Evolutionary conservation across 306 rosid genomes (phyloP).

Genomic region (Fragaria vesca): DNA sequence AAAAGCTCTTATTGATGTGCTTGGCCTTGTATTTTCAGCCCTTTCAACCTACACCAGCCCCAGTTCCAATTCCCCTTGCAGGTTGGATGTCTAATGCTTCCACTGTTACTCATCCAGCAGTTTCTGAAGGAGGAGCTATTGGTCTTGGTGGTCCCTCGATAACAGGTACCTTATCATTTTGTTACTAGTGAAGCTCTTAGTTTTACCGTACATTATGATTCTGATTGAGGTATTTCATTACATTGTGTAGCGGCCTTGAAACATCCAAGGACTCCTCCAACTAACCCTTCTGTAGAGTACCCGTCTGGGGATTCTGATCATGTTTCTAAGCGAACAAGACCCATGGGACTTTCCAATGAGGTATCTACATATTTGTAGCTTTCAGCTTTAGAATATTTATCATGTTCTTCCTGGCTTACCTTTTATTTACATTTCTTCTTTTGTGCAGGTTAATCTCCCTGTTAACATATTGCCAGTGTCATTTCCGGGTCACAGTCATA

Average conservation of each 20-base stretch:
- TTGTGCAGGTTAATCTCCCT: slow-evolving; percentile 82
- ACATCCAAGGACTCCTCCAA: slow-evolving; percentile 96
- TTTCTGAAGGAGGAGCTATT: slow-evolving; percentile 88
- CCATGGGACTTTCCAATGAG: slow-evolving; percentile 86
- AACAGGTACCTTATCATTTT: slow-evolving; percentile 54
- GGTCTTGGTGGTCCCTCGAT: slow-evolving; percentile 97
- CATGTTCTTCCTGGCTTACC: background rate
- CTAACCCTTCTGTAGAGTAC: slow-evolving; percentile 84
- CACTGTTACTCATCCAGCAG: slow-evolving; percentile 80
- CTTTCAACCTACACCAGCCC: slow-evolving; percentile 82
- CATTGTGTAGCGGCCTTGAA: slow-evolving; percentile 75
- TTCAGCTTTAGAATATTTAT: background rate
- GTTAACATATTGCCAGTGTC: slow-evolving; percentile 81
- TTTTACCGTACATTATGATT: slow-evolving; percentile 14
- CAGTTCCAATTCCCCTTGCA: slow-evolving; percentile 84
- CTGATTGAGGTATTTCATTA: slow-evolving; percentile 28
- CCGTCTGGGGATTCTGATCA: slow-evolving; percentile 94
- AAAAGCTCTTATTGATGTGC: slow-evolving; percentile 15
- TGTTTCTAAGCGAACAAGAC: slow-evolving; percentile 85
- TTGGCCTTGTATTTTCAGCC: slow-evolving; percentile 55
- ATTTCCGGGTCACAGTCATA: slow-evolving; percentile 73
- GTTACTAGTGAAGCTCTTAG: slow-evolving; percentile 16
- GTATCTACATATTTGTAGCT: slow-evolving; percentile 35
- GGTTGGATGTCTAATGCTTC: slow-evolving; percentile 99
- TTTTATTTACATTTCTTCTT: slow-evolving; percentile 18